Evolutionary conservation across 257 asterid genomes (phyloP), one percentile per base, ranked within the genome.

Genomic region (Apocynum venetum): DNA sequence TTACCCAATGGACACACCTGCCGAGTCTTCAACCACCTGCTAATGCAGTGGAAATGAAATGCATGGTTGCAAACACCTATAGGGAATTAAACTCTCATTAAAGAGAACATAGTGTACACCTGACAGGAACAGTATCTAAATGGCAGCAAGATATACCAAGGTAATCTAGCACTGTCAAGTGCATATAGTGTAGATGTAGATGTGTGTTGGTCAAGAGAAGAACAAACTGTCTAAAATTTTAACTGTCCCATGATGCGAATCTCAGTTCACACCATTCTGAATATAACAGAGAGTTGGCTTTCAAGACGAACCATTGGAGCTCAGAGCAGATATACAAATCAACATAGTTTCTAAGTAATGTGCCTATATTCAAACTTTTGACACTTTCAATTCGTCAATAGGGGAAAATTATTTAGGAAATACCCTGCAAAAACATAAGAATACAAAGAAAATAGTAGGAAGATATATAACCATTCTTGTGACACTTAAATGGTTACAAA

Each of bases 1-100:
- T 82, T 84, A 91, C 99, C 99, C 14, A 95, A 77, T 25, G 99
- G 99, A 86, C 99, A 95, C 63, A 95, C 99, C 86, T 95, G 98
- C 69, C 99, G 97, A 77, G 97, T 95, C 83, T 95, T 95, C 83
- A 95, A 98, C 99, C 98, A 93, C 79, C 99, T 87, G 89, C 98
- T 95, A 79, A 95, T 93, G 92, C 99, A 95, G 74, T 93, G 99
- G 87, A 95, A 95, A 87, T 95, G 99, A 85, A 95, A 95, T 67
- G 99, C 99, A 74, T 93, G 99, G 88, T 93, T 95, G 89, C 99
- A 95, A 73, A 93, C 97, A 46, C 99, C 99, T 95, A 74, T 8
- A 84, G 43, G 25, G 19, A 71, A 40, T 11, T 52, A 64, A 55
- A 8, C 7, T 44, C 13, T 14, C 20, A 75, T 25, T 4, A 11